A percentile compares a stretch with the other conserved stretches of the same genome.
These are phyloP conservation scores for Diaporthe caulivora DNA, from an alignment of 2,329 filamentous ascomycete genomes.

Conservation along the genomic window DNA sequence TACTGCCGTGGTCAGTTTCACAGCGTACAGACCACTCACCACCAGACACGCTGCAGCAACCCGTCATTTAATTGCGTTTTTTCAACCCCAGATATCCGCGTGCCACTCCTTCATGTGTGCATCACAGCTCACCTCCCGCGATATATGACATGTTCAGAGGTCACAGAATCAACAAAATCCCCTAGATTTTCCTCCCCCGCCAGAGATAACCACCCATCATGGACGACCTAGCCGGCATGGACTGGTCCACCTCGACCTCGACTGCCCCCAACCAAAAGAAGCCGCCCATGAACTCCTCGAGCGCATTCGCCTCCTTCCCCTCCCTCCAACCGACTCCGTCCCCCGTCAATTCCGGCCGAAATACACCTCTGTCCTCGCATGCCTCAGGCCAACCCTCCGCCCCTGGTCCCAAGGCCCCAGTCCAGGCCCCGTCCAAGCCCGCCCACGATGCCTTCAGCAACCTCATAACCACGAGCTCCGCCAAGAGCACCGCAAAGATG, in stretches of 20 bases:
- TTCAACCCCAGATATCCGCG: neutral
- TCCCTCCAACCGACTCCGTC: conserved; percentile 68
- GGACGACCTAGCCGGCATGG: conserved; percentile 73
- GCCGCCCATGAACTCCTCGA: conserved; percentile 57
- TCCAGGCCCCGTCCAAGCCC: conserved; percentile 59
- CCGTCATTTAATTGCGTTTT: neutral
- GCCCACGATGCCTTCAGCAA: conserved; percentile 82
- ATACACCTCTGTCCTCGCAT: conserved; percentile 67
- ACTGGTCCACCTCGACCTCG: conserved; percentile 63
- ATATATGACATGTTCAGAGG: conserved; percentile 39
- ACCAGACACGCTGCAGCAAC: neutral
- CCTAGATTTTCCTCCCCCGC: conserved; percentile 20
- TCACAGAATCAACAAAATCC: conserved; percentile 38
- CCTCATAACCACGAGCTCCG: conserved; percentile 73
- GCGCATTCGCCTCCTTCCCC: conserved; percentile 58
- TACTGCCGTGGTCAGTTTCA: neutral
- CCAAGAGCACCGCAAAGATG: conserved; percentile 76
- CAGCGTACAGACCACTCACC: neutral
- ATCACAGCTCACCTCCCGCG: neutral
- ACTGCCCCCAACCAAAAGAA: conserved; percentile 51
- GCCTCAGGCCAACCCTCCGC: conserved; percentile 55
- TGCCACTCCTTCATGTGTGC: conserved; percentile 29
- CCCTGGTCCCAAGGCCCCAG: conserved; percentile 48
- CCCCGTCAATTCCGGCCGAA: conserved; percentile 66
- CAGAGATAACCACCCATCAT: conserved; percentile 53